These are phyloP conservation scores for Cystobasidium sp. DNA, from an alignment of 1,284 basidiomycete genomes.

Conservation along the genomic window DNA sequence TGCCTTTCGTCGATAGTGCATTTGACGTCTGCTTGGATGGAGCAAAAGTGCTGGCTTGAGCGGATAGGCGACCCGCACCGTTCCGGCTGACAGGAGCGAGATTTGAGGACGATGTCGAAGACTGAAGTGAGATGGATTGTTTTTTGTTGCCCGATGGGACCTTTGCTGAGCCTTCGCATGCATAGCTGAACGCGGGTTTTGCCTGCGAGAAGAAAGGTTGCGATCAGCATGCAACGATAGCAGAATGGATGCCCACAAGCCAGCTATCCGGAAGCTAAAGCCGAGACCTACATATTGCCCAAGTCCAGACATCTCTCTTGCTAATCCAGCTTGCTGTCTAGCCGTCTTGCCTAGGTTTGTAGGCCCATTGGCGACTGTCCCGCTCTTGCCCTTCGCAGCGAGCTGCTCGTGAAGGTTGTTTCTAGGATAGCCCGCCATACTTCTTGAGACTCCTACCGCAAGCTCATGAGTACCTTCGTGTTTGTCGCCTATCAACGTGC, in stretches of 20 bases:
- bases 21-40: neutral
- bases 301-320: slow-evolving; percentile 19
- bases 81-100: neutral
- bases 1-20: slow-evolving; percentile 11
- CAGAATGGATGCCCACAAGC: neutral
- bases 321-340: slow-evolving; percentile 7
- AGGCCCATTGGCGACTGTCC: neutral
- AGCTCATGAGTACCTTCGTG: neutral
- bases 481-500: too few species aligned
- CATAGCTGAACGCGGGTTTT: slow-evolving; percentile 21
- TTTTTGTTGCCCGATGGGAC: neutral
- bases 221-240: neutral
- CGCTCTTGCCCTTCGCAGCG: slow-evolving; percentile 6
- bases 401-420: slow-evolving; percentile 39
- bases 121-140: neutral
- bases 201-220: neutral
- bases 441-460: neutral
- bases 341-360: slow-evolving; percentile 5
- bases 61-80: neutral
- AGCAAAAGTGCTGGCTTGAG: neutral
- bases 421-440: slow-evolving; percentile 29
- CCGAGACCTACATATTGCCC: neutral
- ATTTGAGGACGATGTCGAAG: neutral
- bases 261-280: neutral
- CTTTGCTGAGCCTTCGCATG: slow-evolving; percentile 15